Evolutionary conservation across 2,329 filamentous ascomycete genomes (phyloP).

Genomic region (Lachnellula cervina): DNA sequence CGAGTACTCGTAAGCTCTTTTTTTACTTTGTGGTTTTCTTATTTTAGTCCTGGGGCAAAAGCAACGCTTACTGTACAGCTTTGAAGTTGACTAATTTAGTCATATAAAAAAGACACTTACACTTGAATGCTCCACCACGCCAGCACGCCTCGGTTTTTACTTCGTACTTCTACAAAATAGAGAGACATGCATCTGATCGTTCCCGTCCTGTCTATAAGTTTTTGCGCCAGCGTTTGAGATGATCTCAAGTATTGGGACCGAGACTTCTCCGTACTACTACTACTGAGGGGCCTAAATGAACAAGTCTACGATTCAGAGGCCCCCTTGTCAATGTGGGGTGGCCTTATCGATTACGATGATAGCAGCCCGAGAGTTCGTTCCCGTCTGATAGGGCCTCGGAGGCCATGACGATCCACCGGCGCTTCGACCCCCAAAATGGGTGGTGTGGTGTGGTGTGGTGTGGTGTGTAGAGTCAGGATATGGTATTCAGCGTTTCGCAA

Average conservation of each 20-base stretch:
- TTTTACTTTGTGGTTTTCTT: not conserved
- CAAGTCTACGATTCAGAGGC: not conserved
- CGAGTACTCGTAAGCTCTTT: not conserved
- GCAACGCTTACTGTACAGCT: not conserved
- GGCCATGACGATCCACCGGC: constrained; percentile 1
- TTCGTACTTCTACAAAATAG: not conserved
- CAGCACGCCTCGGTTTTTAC: no score
- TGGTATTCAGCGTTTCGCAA: constrained; percentile 21
- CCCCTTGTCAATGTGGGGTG: not conserved
- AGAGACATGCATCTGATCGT: not conserved
- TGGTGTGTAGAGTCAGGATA: not conserved
- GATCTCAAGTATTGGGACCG: constrained; percentile 1
- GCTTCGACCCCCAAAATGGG: constrained; percentile 6
- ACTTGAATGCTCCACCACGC: not conserved
- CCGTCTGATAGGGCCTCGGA: not conserved
- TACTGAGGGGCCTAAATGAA: not conserved
- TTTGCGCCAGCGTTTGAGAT: constrained; percentile 4
- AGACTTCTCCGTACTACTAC: not conserved
- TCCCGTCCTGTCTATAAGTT: not conserved
- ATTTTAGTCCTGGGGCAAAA: not conserved
- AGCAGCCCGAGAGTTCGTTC: constrained; percentile 9
- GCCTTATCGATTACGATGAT: constrained; percentile 10
- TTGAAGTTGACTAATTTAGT: not conserved
- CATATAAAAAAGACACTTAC: not conserved
- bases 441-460: not conserved